Percentiles rank a stretch among this genome's conserved stretches.
These are phyloP conservation scores for Chaetomium olivaceum DNA, from an alignment of 2,329 filamentous ascomycete species.

Conservation along the genomic window DNA sequence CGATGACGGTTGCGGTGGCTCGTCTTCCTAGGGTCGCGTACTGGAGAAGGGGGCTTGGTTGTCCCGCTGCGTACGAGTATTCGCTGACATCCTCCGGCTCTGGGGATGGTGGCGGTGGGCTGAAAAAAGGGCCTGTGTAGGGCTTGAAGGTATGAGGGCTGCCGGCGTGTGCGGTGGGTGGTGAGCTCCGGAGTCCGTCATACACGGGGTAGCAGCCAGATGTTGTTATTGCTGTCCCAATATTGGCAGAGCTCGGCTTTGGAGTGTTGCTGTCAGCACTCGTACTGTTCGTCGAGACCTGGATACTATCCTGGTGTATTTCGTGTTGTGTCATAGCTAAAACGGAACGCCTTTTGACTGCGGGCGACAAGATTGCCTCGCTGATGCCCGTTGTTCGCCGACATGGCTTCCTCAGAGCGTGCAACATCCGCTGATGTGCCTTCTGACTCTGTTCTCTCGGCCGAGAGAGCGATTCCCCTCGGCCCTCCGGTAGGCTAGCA, in stretches of 20 bases:
- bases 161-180: not conserved
- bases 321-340: not conserved
- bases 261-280: not conserved
- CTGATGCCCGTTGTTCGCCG: not conserved
- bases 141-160: not conserved
- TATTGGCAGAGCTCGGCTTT: not conserved
- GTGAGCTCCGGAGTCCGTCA: slow-evolving; percentile 18
- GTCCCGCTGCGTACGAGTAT: not conserved
- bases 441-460: not conserved
- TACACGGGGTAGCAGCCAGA: not conserved
- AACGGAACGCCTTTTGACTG: not conserved
- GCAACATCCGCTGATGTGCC: not conserved
- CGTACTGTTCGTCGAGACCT: not conserved
- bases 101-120: not conserved
- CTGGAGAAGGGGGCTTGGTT: not conserved
- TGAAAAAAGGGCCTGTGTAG: not conserved
- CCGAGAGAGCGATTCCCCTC: not conserved
- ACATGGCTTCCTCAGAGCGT: not conserved
- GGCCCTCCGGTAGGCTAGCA: not conserved
- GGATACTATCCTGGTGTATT: not conserved
- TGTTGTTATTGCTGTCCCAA: not conserved
- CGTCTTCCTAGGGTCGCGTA: slow-evolving; percentile 4
- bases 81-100: not conserved
- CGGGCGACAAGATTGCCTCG: not conserved
- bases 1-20: slow-evolving; percentile 6